These are phyloP conservation scores for Glomus cerebriforme DNA, from an alignment of 192 early-diverging fungal species.

Conservation along the genomic window DNA sequence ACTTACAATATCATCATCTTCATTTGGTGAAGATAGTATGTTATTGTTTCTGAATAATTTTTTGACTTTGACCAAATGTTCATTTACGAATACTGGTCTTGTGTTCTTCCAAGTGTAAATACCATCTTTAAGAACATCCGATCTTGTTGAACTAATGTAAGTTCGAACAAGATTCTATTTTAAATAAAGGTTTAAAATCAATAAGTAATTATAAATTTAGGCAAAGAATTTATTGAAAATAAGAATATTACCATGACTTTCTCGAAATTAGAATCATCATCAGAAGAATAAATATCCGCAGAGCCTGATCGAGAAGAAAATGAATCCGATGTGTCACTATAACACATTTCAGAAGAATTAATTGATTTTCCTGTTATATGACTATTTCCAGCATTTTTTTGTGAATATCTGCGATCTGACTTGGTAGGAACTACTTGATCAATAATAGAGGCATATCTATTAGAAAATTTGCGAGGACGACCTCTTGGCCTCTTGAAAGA, in stretches of 20 bases:
- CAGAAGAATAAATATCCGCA: not conserved
- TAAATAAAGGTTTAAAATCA: not conserved
- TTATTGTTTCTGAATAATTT: not conserved
- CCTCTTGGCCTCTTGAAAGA: not conserved
- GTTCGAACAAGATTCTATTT: not conserved
- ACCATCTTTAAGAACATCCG: not conserved
- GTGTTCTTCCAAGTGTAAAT: not conserved
- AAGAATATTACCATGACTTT: not conserved
- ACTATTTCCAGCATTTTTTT: not conserved
- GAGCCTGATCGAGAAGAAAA: too few relatives aligned
- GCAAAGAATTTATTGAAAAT: too few relatives aligned
- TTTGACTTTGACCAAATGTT: not conserved
- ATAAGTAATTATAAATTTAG: too few relatives aligned
- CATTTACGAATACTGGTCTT: not conserved
- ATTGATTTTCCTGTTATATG: not conserved
- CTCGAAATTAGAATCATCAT: not conserved
- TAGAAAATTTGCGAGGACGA: not conserved
- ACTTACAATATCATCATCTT: not conserved
- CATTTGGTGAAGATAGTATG: not conserved
- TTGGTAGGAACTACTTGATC: not conserved
- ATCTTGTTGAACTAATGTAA: not conserved
- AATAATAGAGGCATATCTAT: not conserved
- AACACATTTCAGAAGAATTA: not conserved
- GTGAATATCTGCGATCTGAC: not conserved
- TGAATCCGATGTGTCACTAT: not conserved